A percentile compares a stretch with the other conserved stretches of the same genome.
Evolutionary conservation across 2,329 filamentous ascomycete genomes (phyloP).

Genomic region (Epichloe uncinata): DNA sequence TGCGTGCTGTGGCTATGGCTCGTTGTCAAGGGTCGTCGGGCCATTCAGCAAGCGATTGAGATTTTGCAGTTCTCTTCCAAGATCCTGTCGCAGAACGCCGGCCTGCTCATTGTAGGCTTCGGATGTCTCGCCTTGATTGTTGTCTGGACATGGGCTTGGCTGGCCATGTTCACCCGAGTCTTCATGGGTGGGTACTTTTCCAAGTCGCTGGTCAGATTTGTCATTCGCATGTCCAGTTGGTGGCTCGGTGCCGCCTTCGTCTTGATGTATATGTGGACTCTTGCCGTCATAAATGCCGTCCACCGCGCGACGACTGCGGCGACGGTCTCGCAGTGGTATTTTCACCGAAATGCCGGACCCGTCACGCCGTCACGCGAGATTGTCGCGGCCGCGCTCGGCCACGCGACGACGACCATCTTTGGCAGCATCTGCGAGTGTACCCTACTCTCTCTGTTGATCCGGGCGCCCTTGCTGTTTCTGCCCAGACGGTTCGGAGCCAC

Average conservation of each 20-base stretch:
- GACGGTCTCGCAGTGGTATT: constrained; percentile 98
- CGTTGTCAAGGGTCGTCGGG: constrained; percentile 65
- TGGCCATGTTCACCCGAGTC: constrained; percentile 89
- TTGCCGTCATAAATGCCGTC: constrained; percentile 74
- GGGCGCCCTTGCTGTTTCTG: constrained; percentile 73
- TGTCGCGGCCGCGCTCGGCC: constrained; percentile 67
- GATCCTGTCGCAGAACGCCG: constrained; percentile 74
- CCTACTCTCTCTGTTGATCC: constrained; percentile 64
- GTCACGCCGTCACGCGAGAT: constrained; percentile 67
- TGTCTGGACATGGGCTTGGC: constrained; percentile 89
- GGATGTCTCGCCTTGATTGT: constrained; percentile 62
- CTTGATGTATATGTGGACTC: constrained; percentile 88
- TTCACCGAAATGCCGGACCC: constrained; percentile 76
- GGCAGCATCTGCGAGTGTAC: constrained; percentile 87
- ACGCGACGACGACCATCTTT: constrained; percentile 76
- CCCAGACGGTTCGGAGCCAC: constrained; percentile 54
- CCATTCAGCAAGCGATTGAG: constrained; percentile 68
- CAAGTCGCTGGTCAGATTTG: constrained; percentile 47
- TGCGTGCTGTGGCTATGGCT: constrained; percentile 74
- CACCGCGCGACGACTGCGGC: constrained; percentile 87
- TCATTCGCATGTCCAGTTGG: constrained; percentile 83
- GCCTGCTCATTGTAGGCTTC: constrained; percentile 73
- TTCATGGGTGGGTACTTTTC: constrained; percentile 86
- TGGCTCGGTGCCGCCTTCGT: constrained; percentile 90
- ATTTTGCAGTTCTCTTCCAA: constrained; percentile 88